Evolutionary conservation across 148 eudicot genomes (phyloP), one percentile per base, ranked within the genome.

Genomic region (Chenopodium suecicum): DNA sequence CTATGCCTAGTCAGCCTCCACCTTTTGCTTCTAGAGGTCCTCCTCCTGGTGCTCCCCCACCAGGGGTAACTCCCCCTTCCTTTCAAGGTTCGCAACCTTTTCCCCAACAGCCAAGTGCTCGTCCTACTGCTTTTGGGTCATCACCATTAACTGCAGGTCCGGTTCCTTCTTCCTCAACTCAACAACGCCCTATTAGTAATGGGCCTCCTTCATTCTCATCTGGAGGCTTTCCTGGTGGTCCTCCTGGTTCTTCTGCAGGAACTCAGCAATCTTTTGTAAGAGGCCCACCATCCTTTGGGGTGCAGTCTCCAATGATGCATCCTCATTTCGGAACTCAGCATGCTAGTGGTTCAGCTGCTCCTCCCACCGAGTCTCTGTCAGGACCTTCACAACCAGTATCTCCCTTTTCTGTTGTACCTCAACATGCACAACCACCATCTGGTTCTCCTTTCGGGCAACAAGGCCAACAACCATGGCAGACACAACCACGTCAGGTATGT

Each of bases 401-500:
- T 64, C 91, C 91, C 56, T 91, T 90, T 88, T 77, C 91, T 47
- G 81, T 85, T 70, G 85, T 86, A 60, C 80, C 78, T 69, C 94
- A 81, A 83, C 86, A 81, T 81, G 82, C 9, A 44, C 84, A 85
- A 25, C 92, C 89, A 46, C 88, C 91, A 66, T 58, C 86, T 27
- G 90, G 89, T 73, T 62, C 94, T 83, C 89, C 91, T 17, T 89
- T 81, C 80, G 98, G 93, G 71, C 80, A 88, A 82, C 94, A 72
- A 44, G 72, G 46, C 9, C 72, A 69, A 69, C 75, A 69, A 87
- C 78, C 78, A 63, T 95, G 98, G 98, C 87, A 81, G 83, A 83
- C 92, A 84, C 98, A 86, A 85, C 82, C 85, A 3, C 89, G 76
- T 17, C 98, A 94, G 97, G 99, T 84, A 80, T 63, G 32, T 60